phyloP scores from a whole-genome alignment of 2,329 filamentous ascomycete species.

The Fusarium continuum region DNA sequence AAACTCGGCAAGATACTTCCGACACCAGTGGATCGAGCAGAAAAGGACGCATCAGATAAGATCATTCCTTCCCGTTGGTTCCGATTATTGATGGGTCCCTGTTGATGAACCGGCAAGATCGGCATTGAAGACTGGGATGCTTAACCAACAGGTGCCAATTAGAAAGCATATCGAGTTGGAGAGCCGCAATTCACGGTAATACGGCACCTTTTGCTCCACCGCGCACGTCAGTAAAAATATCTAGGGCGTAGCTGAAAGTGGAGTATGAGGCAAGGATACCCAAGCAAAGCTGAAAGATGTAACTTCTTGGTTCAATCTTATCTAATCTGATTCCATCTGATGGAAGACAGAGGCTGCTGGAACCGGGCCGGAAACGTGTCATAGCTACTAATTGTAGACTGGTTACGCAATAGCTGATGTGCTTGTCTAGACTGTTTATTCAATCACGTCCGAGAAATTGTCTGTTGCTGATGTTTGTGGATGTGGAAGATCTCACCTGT shows the following conservation, averaged over 20 bases:
- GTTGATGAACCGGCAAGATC: conserved; percentile 21
- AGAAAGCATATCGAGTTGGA: neutral
- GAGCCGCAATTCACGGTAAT: conserved; percentile 12
- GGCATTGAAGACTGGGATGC: conserved; percentile 23
- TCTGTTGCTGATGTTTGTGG: too few relatives aligned
- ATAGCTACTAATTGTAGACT: neutral
- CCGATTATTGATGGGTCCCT: conserved; percentile 3
- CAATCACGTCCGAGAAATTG: too few relatives aligned
- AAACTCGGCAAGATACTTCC: neutral
- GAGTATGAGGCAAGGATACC: too few relatives aligned
- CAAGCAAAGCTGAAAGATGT: neutral
- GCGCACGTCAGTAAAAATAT: conserved; percentile 7
- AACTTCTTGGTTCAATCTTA: conserved; percentile 21
- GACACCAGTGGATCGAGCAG: neutral
- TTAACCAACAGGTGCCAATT: neutral
- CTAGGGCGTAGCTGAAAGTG: neutral
- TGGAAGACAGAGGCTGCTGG: too few relatives aligned
- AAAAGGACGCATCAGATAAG: conserved; percentile 39
- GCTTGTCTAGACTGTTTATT: too few relatives aligned
- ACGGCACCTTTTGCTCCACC: conserved; percentile 16
- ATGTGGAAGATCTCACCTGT: too few relatives aligned
- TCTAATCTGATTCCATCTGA: conserved; percentile 32
- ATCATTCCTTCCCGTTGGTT: conserved; percentile 21
- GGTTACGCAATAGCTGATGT: neutral
- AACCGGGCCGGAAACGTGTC: neutral